Percentiles rank a stretch among this genome's conserved stretches.
Conservation (phyloP, 192 early-diverging fungal species). For the Coemansia sp. region DNA sequence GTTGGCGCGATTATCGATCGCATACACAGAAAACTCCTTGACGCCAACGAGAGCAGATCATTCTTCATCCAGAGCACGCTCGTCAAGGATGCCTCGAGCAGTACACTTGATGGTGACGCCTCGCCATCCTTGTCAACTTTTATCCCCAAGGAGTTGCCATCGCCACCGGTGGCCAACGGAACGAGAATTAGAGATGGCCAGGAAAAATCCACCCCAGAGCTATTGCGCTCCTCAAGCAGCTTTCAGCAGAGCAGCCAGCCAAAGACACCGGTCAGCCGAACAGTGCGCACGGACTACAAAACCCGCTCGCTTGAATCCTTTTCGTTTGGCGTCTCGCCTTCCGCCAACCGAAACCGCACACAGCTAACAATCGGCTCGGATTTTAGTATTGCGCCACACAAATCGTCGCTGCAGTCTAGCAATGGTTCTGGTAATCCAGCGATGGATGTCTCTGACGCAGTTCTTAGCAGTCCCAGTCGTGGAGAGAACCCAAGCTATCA, state of each 20-base stretch:
- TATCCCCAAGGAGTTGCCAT: neutral
- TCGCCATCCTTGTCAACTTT: constrained; percentile 6
- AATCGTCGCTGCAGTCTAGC: constrained; percentile 23
- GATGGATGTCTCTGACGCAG: neutral
- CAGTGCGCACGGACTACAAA: constrained; percentile 86
- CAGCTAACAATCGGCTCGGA: constrained; percentile 38
- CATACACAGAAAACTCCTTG: constrained; percentile 67
- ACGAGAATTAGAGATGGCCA: neutral
- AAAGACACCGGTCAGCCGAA: constrained; percentile 66
- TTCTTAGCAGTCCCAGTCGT: neutral
- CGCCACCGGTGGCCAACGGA: neutral
- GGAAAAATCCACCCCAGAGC: neutral
- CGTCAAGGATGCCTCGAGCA: neutral
- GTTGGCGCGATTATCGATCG: constrained; percentile 66
- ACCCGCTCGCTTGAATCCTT: constrained; percentile 71
- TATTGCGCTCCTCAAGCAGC: constrained; percentile 3
- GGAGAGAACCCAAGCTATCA: neutral
- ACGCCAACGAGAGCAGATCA: constrained; percentile 69
- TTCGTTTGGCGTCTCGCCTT: constrained; percentile 37
- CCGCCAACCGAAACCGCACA: constrained; percentile 29
- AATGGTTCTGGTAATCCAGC: neutral
- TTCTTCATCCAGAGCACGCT: constrained; percentile 64
- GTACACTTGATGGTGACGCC: neutral
- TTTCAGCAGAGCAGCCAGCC: constrained; percentile 14
- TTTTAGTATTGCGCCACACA: constrained; percentile 26